Conservation (phyloP, 2,329 filamentous ascomycete species). For the Epichloe typhina region DNA sequence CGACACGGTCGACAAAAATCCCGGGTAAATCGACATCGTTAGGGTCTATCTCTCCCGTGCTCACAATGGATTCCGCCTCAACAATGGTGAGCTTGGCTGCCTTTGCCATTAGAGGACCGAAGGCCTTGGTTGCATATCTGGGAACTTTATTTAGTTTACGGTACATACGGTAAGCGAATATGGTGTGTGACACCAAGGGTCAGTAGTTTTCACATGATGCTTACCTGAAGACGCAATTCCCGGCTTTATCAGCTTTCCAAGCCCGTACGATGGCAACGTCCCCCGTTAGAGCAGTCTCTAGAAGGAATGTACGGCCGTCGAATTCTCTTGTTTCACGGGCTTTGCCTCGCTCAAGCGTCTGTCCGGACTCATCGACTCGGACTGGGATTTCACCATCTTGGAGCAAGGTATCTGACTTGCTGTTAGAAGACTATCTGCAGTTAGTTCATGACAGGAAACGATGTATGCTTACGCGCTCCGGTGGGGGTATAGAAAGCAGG, state of each 20-base stretch:
- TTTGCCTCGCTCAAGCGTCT: constrained; percentile 48
- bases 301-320: constrained; percentile 57
- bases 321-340: constrained; percentile 62
- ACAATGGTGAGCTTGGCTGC: constrained; percentile 67
- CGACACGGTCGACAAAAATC: constrained; percentile 71
- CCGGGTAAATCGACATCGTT: constrained; percentile 67
- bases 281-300: constrained; percentile 61
- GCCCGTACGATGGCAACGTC: constrained; percentile 69
- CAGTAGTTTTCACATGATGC: no score
- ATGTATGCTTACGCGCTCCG: constrained; percentile 41
- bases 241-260: constrained; percentile 62
- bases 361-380: constrained; percentile 44
- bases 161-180: no score
- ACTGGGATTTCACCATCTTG: constrained; percentile 57
- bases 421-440: not conserved
- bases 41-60: constrained; percentile 57
- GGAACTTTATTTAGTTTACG: no score
- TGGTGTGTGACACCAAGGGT: no score
- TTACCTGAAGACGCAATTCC: constrained; percentile 66
- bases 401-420: constrained; percentile 42
- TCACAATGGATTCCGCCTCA: constrained; percentile 75
- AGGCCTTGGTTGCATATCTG: constrained; percentile 55
- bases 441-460: not conserved
- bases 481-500: constrained; percentile 73
- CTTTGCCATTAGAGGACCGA: constrained; percentile 68